These are phyloP conservation scores for Cladosporium colombiae DNA, from an alignment of 2,329 filamentous ascomycete genomes.

Conservation along the genomic window DNA sequence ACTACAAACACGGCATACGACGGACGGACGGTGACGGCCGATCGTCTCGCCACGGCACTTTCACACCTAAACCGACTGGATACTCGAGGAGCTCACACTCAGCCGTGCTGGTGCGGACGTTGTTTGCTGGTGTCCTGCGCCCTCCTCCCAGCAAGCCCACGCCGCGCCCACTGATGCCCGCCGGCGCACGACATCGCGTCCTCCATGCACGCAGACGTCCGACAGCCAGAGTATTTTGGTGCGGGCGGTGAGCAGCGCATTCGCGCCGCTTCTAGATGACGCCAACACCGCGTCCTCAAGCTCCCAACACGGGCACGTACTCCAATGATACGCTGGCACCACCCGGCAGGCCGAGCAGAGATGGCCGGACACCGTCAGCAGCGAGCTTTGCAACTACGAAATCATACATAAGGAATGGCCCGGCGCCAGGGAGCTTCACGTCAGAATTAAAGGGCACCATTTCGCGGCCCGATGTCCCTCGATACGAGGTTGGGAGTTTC, in stretches of 20 bases:
- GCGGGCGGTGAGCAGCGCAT: constrained; percentile 22
- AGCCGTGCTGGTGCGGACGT: not conserved
- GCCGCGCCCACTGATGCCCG: constrained; percentile 13
- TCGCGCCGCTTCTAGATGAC: constrained; percentile 28
- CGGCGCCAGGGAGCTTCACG: constrained; percentile 81
- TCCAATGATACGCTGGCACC: constrained; percentile 41
- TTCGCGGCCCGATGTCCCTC: constrained; percentile 62
- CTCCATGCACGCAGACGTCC: constrained; percentile 33
- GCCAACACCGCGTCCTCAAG: constrained; percentile 33
- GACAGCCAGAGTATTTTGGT: constrained; percentile 22
- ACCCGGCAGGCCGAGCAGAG: constrained; percentile 48
- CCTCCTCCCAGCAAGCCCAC: not conserved
- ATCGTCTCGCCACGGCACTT: not conserved
- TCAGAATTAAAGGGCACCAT: constrained; percentile 76
- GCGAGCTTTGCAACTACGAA: constrained; percentile 59
- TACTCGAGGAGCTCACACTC: not conserved
- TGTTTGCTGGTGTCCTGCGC: not conserved
- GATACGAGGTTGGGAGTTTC: constrained; percentile 59
- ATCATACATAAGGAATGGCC: constrained; percentile 69
- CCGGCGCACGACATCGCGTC: constrained; percentile 19
- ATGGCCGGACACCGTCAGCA: constrained; percentile 58
- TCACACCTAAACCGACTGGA: not conserved
- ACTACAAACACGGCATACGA: not conserved
- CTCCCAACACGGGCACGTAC: constrained; percentile 32
- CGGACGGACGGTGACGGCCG: not conserved